These are phyloP conservation scores for Ceratopteris richardii DNA, from an alignment of 75 land plant species.

Conservation along the genomic window DNA sequence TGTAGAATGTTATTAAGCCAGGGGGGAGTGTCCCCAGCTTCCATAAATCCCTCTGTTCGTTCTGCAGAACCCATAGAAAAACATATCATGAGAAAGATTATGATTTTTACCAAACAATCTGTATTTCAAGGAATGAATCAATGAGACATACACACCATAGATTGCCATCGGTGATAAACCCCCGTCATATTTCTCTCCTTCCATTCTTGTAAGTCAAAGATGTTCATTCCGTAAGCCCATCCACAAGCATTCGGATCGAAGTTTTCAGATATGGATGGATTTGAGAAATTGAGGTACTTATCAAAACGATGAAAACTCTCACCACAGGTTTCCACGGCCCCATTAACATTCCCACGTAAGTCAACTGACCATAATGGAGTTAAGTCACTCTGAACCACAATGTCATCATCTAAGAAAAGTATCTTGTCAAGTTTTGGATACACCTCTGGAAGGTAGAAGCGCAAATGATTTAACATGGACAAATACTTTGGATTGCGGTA, in stretches of 20 bases:
- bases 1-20: slow-evolving; percentile 58
- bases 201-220: slow-evolving; percentile 63
- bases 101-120: background rate
- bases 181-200: slow-evolving; percentile 31
- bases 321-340: slow-evolving; percentile 53
- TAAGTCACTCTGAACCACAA: slow-evolving; percentile 57
- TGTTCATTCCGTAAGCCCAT: slow-evolving; percentile 81
- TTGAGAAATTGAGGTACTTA: slow-evolving; percentile 42
- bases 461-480: slow-evolving; percentile 49
- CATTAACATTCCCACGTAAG: slow-evolving; percentile 58
- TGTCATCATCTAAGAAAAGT: slow-evolving; percentile 61
- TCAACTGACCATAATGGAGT: slow-evolving; percentile 37
- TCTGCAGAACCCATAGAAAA: slow-evolving; percentile 21
- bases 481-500: slow-evolving; percentile 7
- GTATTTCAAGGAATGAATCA: slow-evolving; percentile 9
- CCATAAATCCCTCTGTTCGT: slow-evolving; percentile 32
- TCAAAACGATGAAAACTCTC: slow-evolving; percentile 32
- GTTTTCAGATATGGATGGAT: slow-evolving; percentile 28
- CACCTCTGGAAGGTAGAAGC: slow-evolving; percentile 65
- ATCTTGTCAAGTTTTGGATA: slow-evolving; percentile 50
- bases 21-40: slow-evolving; percentile 44
- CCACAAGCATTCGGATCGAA: slow-evolving; percentile 51
- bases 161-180: slow-evolving; percentile 41
- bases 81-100: slow-evolving; percentile 1
- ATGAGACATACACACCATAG: slow-evolving; percentile 32